Percentiles rank a stretch among this genome's conserved stretches.
These are phyloP conservation scores for Pulveroboletus sp. DNA, from an alignment of 768 basidiomycete species.

Conservation along the genomic window DNA sequence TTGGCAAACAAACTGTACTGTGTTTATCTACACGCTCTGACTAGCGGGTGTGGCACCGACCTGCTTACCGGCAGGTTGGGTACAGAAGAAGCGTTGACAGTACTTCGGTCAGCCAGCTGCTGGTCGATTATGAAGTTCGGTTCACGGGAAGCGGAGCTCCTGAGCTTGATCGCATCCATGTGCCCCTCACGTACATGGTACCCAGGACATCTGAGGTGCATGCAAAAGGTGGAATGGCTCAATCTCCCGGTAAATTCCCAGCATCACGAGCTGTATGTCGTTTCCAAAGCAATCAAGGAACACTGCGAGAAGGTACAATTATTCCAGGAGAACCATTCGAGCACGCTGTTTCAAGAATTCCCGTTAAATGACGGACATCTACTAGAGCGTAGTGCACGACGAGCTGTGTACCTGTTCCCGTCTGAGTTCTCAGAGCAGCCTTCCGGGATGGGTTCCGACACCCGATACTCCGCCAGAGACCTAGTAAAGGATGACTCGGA, in stretches of 20 bases:
- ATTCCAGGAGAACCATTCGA: conserved; percentile 2
- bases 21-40: conserved; percentile 45
- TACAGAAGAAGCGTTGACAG: conserved; percentile 38
- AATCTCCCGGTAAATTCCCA: conserved; percentile 24
- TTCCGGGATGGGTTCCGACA: neutral
- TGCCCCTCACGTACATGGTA: conserved; percentile 35
- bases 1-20: conserved; percentile 32
- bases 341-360: neutral
- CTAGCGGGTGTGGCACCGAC: conserved; percentile 39
- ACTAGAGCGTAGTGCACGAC: conserved; percentile 13
- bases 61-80: conserved; percentile 42
- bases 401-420: conserved; percentile 13
- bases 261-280: conserved; percentile 25
- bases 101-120: conserved; percentile 35
- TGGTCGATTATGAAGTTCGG: conserved; percentile 38
- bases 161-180: conserved; percentile 32
- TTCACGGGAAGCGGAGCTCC: conserved; percentile 26
- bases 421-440: conserved; percentile 3
- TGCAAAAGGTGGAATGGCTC: conserved; percentile 38
- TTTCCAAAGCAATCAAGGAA: conserved; percentile 28
- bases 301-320: conserved; percentile 16
- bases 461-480: conserved; percentile 13
- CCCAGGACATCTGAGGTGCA: conserved; percentile 33
- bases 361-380: conserved; percentile 7
- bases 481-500: neutral